Evolutionary conservation across 306 rosid genomes (phyloP), one percentile per base, ranked within the genome.

Genomic region (Ceratonia siliqua): DNA sequence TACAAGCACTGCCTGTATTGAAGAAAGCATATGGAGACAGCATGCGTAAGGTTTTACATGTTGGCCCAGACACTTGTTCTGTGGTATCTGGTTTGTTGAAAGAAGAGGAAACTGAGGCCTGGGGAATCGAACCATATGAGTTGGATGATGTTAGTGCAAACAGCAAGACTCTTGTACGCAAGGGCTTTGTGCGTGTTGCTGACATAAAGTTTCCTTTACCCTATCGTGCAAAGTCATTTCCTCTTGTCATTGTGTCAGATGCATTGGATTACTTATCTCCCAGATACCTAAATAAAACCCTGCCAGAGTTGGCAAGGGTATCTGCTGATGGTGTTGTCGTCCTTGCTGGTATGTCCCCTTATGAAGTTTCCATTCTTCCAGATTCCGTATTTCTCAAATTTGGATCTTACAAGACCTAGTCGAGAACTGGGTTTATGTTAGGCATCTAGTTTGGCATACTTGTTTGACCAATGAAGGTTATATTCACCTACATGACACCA

Each of bases 51-150:
- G 85, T 91, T 77, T 84, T 93, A 88, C 98, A 93, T 63, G 87
- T 93, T 28, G 97, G 98, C 72, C 97, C 97, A 1, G 96, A 93
- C 48, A 86, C 89, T 72, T 93, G 98, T 73, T 89, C 90, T 32
- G 94, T 89, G 70, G 96, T 89, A 53, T 86, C 93, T 63, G 78
- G 78, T 36, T 85, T 93, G 52, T 63, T 89, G 55, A 88, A 83
- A 79, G 92, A 88, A 79, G 86, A 85, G 45, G 98, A 89, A 86
- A 83, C 84, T 48, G 98, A 89, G 80, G 96, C 94, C 14, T 91
- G 97, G 98, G 98, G 98, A 52, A 81, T 91, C 55, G 97, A 93
- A 72, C 97, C 98, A 13, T 93, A 91, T 58, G 98, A 93, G 80
- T 74, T 93, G 74, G 98, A 91, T 79, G 96, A 91, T 62, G 91